Evolutionary conservation across 1,139 yeast species (phyloP), one percentile per base, ranked within the genome.

Genomic region (Maudiozyma humilis): DNA sequence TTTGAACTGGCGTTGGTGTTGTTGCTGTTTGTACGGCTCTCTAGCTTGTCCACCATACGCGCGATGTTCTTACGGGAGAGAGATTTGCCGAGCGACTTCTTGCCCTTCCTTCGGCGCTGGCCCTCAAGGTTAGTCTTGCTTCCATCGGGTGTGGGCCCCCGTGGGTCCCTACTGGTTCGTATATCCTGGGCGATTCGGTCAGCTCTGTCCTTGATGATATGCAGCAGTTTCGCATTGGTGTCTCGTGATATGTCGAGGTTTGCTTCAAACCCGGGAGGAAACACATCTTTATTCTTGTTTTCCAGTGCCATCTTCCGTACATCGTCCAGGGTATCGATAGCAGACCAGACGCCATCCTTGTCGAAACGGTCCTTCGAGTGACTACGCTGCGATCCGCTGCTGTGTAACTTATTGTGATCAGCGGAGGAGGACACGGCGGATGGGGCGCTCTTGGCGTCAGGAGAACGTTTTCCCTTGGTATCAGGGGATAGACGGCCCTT

Each of bases 261-360:
- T 7, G 67, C 65, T 33, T 76, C 75, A 56, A 83, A 85, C 33
- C 72, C 69, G 3, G 70, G 70, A 40, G 82, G 82, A 57, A 86
- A 83, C 12, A 52, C 58, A 17, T 51, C 53, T 19, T 46, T 60
- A 78, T 82, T 16, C 79, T 75, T 36, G 76, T 76, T 47, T 43
- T 79, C 77, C 15, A 66, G 66, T 0, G 88, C 79, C 73, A 83
- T 73, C 45, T 69, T 70, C 45, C 76, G 75, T 3, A 88, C 94
- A 53, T 86, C 95, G 53, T 86, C 91, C 48, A 89, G 69, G 1
- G 85, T 85, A 56, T 85, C 95, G 40, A 88, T 81, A 56, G 87
- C 94, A 2, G 93, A 81, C 95, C 95, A 88, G 42, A 86, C 38
- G 13, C 32, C 41, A 18, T 42, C 45, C 20, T 37, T 29, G 23